Base-by-base conservation (phyloP, 495 filamentous ascomycete species). In the Podospora pseudopauciseta region DNA sequence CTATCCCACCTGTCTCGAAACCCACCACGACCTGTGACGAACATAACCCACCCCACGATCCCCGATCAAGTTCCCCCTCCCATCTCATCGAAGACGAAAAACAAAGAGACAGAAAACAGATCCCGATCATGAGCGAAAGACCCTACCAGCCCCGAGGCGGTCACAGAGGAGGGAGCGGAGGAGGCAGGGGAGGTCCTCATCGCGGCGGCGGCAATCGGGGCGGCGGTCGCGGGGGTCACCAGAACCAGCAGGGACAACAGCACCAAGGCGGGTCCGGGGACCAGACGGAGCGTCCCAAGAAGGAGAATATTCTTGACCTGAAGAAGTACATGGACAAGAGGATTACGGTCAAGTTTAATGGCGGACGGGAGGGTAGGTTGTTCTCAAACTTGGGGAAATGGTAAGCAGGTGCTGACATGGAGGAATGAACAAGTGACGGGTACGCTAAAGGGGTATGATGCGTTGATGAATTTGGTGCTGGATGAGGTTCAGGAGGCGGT, bases 261-360 rank as follows among this genome's bases (percentile, higher is more conserved):
- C 79, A 75, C 16, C 70, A 71, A 19, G 62, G 65, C 4, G 39
- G 39, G 39, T 49, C 39, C 7, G 44, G 79, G 70, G 78, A 75
- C 4, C 82, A 84, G 60, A 66, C 65, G 64, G 85, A 87, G 72
- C 89, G 91, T 71, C 92, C 93, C 68, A 97, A 97, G 86, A 97
- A 97, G 82, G 94, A 99, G 77, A 97, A 97, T 76, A 99, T 99
- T 73, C 86, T 99, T 23, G 95, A 99, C 71, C 81, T 99, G 69
- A 87, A 83, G 76, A 96, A 96, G 82, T 99, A 97, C 76, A 93
- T 96, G 88, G 95, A 98, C 79, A 94, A 97, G 85, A 85, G 90
- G 74, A 91, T 99, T 64, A 89, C 86, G 4, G 95, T 98, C 68
- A 97, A 98, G 81, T 98, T 99, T 77, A 97, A 91, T 74, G 95